Percentiles rank a stretch among this genome's conserved stretches.
These are phyloP conservation scores for Phytophthora aleatoria DNA, from an alignment of 352 stramenopile genomes.

Conservation along the genomic window DNA sequence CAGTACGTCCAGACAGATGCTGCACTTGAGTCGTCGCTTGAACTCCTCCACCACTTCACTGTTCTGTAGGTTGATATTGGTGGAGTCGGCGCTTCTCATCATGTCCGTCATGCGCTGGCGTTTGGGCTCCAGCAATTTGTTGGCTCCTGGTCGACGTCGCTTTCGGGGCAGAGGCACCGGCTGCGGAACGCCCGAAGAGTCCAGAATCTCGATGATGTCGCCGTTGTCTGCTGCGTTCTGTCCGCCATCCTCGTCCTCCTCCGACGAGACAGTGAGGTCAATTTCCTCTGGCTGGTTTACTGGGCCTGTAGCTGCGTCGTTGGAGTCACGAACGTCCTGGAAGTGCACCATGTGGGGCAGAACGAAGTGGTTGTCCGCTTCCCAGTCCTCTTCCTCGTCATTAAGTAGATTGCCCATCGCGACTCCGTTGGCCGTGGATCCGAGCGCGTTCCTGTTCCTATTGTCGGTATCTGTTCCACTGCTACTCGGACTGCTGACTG, in stretches of 20 bases:
- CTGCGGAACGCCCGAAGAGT: slow-evolving; percentile 15
- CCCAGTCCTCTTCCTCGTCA: slow-evolving; percentile 30
- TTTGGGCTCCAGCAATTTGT: slow-evolving; percentile 21
- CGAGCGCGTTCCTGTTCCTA: slow-evolving; percentile 1
- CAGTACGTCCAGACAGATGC: slow-evolving; percentile 80
- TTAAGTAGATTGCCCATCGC: slow-evolving; percentile 27
- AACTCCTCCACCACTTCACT: slow-evolving; percentile 79
- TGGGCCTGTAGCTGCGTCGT: neutral
- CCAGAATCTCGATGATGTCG: slow-evolving; percentile 68
- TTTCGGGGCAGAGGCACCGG: slow-evolving; percentile 42
- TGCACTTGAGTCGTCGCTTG: slow-evolving; percentile 81
- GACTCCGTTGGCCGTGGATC: neutral
- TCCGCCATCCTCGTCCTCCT: slow-evolving; percentile 47
- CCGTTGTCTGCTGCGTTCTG: slow-evolving; percentile 35
- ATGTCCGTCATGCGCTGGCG: slow-evolving; percentile 43
- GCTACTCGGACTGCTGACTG: neutral
- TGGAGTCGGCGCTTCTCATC: slow-evolving; percentile 62
- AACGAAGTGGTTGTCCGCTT: slow-evolving; percentile 8
- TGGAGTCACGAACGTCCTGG: slow-evolving; percentile 6
- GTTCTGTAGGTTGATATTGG: slow-evolving; percentile 73
- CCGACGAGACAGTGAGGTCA: slow-evolving; percentile 67
- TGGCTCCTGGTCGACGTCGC: slow-evolving; percentile 36
- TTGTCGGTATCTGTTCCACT: neutral
- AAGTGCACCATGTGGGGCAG: slow-evolving; percentile 17
- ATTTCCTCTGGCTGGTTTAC: slow-evolving; percentile 49